Evolutionary conservation across 1,284 basidiomycete species (phyloP), one percentile per base, ranked within the genome.

Genomic region (Neonothopanus nambi): DNA sequence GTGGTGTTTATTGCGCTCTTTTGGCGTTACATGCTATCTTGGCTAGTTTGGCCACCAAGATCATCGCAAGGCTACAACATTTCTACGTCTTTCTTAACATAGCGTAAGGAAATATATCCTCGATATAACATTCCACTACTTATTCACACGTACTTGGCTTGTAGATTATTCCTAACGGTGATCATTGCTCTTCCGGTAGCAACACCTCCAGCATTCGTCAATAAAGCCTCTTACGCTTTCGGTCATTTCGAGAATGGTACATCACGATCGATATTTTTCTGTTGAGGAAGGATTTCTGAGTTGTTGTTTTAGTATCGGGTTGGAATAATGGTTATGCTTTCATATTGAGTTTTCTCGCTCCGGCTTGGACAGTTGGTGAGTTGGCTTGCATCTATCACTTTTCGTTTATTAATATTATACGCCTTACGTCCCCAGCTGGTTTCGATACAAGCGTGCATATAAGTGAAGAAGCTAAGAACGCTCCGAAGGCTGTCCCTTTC

Each of bases 271-370:
- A n/a, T n/a, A n/a, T 54, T 38, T 9, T 17, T 20, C 28, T 35
- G 7, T n/a, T n/a, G n/a, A n/a, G n/a, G n/a, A n/a, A 41, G 21
- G 47, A 13, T 23, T 44, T 57, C 37, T 21, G 51, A 30, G 37
- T 11, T 47, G 23, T 49, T n/a, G n/a, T 39, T 5, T 12, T 57
- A 89, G 87, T 82, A 15, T 78, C 80, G 50, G 82, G 82, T 9
- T 93, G 87, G 86, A 72, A 81, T 0, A 72, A 78, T 60, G 87
- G 87, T 1, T 90, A 79, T 59, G 85, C 91, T 0, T 92, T 91
- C 63, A 78, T 91, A 37, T 67, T 90, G 21, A 87, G 68, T 8
- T 74, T 75, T 58, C 59, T 77, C 40, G 72, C 73, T 17, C 74
- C 76, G 0, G 72, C 73, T 1, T 78, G 76, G 76, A 77, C 75